Percentiles rank a stretch among this genome's conserved stretches.
phyloP scores from a whole-genome alignment of 768 basidiomycete species.

The Boletus reticuloceps region DNA sequence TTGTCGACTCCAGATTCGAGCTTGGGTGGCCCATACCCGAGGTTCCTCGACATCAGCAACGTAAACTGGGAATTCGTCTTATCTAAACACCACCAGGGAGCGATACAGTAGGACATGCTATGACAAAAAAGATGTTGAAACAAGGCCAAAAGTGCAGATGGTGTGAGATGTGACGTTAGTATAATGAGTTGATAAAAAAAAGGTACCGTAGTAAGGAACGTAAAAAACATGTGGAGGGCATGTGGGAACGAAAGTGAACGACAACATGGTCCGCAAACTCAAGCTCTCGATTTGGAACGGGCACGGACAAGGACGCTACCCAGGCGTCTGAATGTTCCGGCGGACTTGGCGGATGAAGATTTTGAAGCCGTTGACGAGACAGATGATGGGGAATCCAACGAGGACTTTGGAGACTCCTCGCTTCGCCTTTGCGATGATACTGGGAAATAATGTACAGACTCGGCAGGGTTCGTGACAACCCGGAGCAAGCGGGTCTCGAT shows the following conservation, averaged over 20 bases:
- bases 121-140: not conserved
- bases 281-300: slow-evolving; percentile 22
- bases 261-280: slow-evolving; percentile 1
- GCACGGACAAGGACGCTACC: slow-evolving; percentile 19
- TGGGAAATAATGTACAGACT: slow-evolving; percentile 35
- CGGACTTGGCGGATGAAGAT: slow-evolving; percentile 19
- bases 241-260: slow-evolving; percentile 3
- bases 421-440: slow-evolving; percentile 32
- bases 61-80: not conserved
- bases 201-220: slow-evolving; percentile 3
- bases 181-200: slow-evolving; percentile 20
- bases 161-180: not conserved
- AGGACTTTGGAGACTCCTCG: slow-evolving; percentile 25
- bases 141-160: not conserved
- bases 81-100: slow-evolving; percentile 4
- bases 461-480: slow-evolving; percentile 22
- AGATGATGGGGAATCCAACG: slow-evolving; percentile 29
- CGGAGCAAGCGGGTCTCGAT: slow-evolving; percentile 30
- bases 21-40: not conserved
- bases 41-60: not conserved
- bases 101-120: slow-evolving; percentile 17
- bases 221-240: slow-evolving; percentile 1
- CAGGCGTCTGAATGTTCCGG: slow-evolving; percentile 18
- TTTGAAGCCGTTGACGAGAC: slow-evolving; percentile 23
- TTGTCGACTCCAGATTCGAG: not conserved